Base-by-base conservation (phyloP, 192 early-diverging fungal species). In the Gaertneriomyces semiglobifer region DNA sequence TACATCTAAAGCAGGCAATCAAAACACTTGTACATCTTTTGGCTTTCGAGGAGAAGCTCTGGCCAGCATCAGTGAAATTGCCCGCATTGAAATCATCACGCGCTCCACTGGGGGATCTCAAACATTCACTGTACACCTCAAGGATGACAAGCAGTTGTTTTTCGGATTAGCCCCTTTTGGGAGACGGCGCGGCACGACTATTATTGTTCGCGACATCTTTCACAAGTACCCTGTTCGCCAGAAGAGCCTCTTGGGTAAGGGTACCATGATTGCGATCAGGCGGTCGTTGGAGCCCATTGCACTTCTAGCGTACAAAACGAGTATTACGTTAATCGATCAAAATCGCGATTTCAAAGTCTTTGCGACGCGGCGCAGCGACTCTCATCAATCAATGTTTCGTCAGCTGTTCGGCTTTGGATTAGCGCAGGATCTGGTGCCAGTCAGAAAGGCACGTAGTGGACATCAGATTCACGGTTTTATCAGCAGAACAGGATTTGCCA, bases 1-100 rank as follows among this genome's bases (percentile, higher is more conserved):
- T 77, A 88, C 87, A 0, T 90, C 88, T 19, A 90, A 88, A 62
- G 74, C 69, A 43, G 74, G 85, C 0, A 69, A 69, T 53, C 16
- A 69, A 20, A n/a, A 47, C 33, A 70, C 20, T 25, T 65, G 4
- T 58, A 75, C 7, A 65, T 47, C 84, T 6, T 88, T 81, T 75
- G 88, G 88, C 6, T 90, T 87, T 48, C 78, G 88, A 6, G 88
- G 88, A n/a, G 87, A 90, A 83, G 87, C 84, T 5, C 52, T 87
- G 2, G 69, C 78, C 8, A 79, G 75, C 41, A 70, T 85, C 4
- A 71, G 65, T 19, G 70, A 82, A n/a, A 67, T 81, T 8, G 62
- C 83, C 0, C 62, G 60, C 16, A 19, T 87, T 40, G 80, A 85
- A 62, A 81, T 87, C 33, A 77, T 73, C n/a, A 84, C 25, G 25